These are phyloP conservation scores for Protomyces lactucae-debilis DNA, from an alignment of 1,139 yeast species.

Conservation along the genomic window DNA sequence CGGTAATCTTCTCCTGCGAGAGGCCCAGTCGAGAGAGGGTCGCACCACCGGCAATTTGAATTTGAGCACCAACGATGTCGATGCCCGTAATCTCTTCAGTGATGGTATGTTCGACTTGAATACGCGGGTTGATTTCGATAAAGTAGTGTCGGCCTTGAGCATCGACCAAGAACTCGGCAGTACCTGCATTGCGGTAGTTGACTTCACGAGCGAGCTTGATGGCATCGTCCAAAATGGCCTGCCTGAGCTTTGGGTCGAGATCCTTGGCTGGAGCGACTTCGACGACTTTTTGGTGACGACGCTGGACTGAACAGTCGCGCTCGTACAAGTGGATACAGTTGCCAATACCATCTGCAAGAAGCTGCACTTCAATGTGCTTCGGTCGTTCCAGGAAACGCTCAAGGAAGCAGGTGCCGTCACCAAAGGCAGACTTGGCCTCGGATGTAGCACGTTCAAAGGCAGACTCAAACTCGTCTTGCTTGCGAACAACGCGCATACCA, in stretches of 20 bases:
- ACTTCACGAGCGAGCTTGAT: slow-evolving; percentile 84
- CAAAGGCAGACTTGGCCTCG: slow-evolving; percentile 91
- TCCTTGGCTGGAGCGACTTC: slow-evolving; percentile 99
- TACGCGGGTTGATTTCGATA: slow-evolving; percentile 97
- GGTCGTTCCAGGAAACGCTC: slow-evolving; percentile 94
- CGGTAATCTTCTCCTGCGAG: slow-evolving; percentile 86
- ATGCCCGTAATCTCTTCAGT: slow-evolving; percentile 94
- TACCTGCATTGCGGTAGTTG: slow-evolving; percentile 94
- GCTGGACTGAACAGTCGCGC: slow-evolving; percentile 98
- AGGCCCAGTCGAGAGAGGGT: slow-evolving; percentile 84
- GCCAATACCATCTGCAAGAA: slow-evolving; percentile 89
- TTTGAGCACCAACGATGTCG: slow-evolving; percentile 96
- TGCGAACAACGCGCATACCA: slow-evolving; percentile 98
- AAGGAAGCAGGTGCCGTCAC: slow-evolving; percentile 96
- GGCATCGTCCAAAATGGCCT: slow-evolving; percentile 89
- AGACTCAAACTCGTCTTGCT: slow-evolving; percentile 87
- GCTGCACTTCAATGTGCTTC: slow-evolving; percentile 96
- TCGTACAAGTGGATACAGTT: slow-evolving; percentile 93
- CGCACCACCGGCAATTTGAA: slow-evolving; percentile 99
- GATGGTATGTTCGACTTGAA: slow-evolving; percentile 47
- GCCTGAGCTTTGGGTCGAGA: slow-evolving; percentile 72
- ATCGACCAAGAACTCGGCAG: slow-evolving; percentile 96
- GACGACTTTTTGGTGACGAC: slow-evolving; percentile 98
- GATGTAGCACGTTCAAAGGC: slow-evolving; percentile 92
- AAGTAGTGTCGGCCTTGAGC: slow-evolving; percentile 91